Evolutionary conservation across 1,284 basidiomycete species (phyloP).

Genomic region (Trametes hirsuta): DNA sequence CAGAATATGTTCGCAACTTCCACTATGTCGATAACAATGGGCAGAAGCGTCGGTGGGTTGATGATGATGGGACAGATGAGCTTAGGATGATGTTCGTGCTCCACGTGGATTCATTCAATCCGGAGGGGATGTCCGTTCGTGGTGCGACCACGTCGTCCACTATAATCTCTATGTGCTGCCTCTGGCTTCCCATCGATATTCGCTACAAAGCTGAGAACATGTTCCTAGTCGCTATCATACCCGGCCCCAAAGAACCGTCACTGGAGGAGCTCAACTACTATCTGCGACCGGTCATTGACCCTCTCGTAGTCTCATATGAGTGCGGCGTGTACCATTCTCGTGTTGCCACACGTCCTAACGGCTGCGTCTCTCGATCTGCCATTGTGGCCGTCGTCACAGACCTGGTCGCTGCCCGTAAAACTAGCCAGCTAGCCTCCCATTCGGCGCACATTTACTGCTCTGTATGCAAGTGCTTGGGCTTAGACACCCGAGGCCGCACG

Average conservation of each 20-base stretch:
- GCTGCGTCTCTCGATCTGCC: slow-evolving; percentile 31
- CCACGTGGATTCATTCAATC: slow-evolving; percentile 7
- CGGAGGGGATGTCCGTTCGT: not conserved
- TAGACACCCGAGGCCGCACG: slow-evolving; percentile 1
- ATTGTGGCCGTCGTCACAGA: slow-evolving; percentile 36
- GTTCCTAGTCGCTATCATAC: slow-evolving; percentile 38
- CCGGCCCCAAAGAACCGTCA: slow-evolving; percentile 40
- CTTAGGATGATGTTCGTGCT: not conserved
- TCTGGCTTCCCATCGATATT: slow-evolving; percentile 33
- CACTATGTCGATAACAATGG: too few relatives aligned
- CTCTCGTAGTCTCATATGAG: slow-evolving; percentile 35
- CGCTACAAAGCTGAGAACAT: slow-evolving; percentile 34
- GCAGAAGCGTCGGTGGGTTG: too few relatives aligned
- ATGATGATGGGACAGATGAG: not conserved
- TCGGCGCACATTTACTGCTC: slow-evolving; percentile 3
- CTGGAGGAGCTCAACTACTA: slow-evolving; percentile 39
- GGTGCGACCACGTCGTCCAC: slow-evolving; percentile 1
- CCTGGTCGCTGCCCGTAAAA: slow-evolving; percentile 36
- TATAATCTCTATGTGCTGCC: slow-evolving; percentile 30
- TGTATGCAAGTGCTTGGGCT: slow-evolving; percentile 1
- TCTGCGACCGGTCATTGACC: slow-evolving; percentile 38
- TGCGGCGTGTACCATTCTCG: slow-evolving; percentile 33
- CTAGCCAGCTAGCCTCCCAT: slow-evolving; percentile 24
- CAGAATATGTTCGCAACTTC: too few relatives aligned
- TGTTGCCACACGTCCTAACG: slow-evolving; percentile 30